Evolutionary conservation across 768 basidiomycete species (phyloP).

Genomic region (Tubosaeta sp.): DNA sequence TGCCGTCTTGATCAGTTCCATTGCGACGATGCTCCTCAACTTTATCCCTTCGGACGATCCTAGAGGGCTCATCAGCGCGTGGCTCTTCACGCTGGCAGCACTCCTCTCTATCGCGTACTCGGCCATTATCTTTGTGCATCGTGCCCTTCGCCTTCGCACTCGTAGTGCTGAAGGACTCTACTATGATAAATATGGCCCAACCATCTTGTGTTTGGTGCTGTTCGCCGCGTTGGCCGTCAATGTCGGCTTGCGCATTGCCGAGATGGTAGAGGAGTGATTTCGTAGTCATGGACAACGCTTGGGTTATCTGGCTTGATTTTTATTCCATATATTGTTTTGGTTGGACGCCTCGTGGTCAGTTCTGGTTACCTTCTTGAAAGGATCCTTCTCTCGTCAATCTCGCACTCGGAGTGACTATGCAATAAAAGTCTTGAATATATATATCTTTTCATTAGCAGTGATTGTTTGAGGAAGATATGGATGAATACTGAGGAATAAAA

Average conservation of each 20-base stretch:
- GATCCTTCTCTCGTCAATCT: background rate
- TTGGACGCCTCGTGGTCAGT: background rate
- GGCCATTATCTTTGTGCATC: conserved; percentile 74
- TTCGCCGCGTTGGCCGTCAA: conserved; percentile 71
- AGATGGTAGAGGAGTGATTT: conserved; percentile 37
- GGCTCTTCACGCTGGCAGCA: conserved; percentile 86
- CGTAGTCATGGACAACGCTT: background rate
- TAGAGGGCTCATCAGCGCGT: conserved; percentile 80
- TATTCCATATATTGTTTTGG: background rate
- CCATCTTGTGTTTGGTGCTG: conserved; percentile 64
- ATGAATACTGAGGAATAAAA: conserved; percentile 24
- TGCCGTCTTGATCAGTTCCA: conserved; percentile 81
- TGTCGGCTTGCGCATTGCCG: conserved; percentile 60
- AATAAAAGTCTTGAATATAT: conserved; percentile 3
- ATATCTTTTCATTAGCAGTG: conserved; percentile 23
- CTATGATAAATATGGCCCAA: conserved; percentile 88
- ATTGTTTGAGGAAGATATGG: conserved; percentile 20
- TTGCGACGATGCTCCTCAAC: conserved; percentile 87
- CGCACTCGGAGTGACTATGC: background rate
- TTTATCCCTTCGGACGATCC: conserved; percentile 72
- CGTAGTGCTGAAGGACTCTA: conserved; percentile 78
- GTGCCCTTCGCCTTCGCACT: conserved; percentile 62
- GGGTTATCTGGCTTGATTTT: background rate
- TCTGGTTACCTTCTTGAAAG: background rate
- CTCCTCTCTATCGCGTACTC: conserved; percentile 86